These are phyloP conservation scores for Sporothrix euskadiensis DNA, from an alignment of 2,329 filamentous ascomycete species.

Conservation along the genomic window DNA sequence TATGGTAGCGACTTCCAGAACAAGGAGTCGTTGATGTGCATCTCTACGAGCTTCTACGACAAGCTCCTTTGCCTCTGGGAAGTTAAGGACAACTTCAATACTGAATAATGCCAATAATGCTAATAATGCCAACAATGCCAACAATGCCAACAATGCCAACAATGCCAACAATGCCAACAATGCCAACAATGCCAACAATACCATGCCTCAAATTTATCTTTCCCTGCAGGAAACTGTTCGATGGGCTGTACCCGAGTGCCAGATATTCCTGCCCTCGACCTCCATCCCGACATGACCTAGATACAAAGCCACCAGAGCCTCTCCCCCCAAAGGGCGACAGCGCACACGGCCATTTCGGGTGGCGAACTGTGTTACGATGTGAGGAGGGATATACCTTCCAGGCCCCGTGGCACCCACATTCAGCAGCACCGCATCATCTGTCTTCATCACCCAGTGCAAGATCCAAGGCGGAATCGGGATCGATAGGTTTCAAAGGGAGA, in stretches of 20 bases:
- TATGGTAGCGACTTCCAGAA: constrained; percentile 77
- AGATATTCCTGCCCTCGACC: background rate
- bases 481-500: constrained; percentile 66
- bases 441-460: constrained; percentile 41
- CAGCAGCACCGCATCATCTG: background rate
- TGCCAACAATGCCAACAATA: background rate
- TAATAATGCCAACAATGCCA: too few species aligned
- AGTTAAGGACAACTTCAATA: constrained; percentile 2
- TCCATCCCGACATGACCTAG: background rate
- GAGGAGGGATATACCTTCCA: background rate
- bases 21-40: constrained; percentile 46
- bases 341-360: too few species aligned
- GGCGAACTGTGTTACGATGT: too few species aligned
- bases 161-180: too few species aligned
- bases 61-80: constrained; percentile 68
- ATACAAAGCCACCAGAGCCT: background rate
- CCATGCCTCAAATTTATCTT: background rate
- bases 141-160: too few species aligned
- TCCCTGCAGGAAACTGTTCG: background rate
- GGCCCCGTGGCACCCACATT: background rate
- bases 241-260: background rate
- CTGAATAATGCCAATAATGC: too few species aligned
- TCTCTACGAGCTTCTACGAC: constrained; percentile 79
- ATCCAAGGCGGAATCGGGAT: constrained; percentile 44
- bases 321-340: too few species aligned